Conservation (phyloP, 2,329 filamentous ascomycete genomes). For the Epichloe aotearoae region DNA sequence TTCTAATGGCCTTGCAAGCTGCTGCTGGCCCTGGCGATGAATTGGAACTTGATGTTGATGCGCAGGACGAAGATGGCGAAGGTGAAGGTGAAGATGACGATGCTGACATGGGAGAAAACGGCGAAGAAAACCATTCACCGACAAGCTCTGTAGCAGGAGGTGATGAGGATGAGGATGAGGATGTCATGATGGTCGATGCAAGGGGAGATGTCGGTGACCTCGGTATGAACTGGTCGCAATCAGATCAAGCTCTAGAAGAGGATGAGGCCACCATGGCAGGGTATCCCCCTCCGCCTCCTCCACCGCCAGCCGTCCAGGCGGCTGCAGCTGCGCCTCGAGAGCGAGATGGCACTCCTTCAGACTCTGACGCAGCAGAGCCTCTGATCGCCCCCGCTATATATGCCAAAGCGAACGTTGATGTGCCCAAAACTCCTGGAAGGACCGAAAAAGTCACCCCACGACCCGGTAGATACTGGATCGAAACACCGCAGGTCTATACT, state of each 20-base stretch:
- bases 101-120: constrained; percentile 30
- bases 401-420: constrained; percentile 52
- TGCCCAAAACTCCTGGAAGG: constrained; percentile 70
- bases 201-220: constrained; percentile 31
- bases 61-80: constrained; percentile 27
- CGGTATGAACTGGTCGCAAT: constrained; percentile 36
- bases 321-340: constrained; percentile 33
- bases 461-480: constrained; percentile 74
- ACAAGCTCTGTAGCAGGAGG: constrained; percentile 21
- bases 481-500: constrained; percentile 59
- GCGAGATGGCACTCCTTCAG: constrained; percentile 53
- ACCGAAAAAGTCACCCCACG: constrained; percentile 36
- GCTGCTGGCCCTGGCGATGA: constrained; percentile 16
- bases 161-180: constrained; percentile 39
- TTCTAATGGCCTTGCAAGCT: constrained; percentile 24
- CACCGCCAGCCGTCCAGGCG: constrained; percentile 49
- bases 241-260: constrained; percentile 57
- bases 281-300: constrained; percentile 52
- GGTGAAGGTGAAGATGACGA: constrained; percentile 53
- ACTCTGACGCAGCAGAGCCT: constrained; percentile 55
- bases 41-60: constrained; percentile 17
- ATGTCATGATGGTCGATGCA: constrained; percentile 45
- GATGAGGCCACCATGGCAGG: constrained; percentile 68
- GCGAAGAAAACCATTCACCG: constrained; percentile 21
- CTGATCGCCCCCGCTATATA: constrained; percentile 49